Evolutionary conservation across 1,284 basidiomycete genomes (phyloP).

Genomic region (Cutaneotrichosporon arboriforme): DNA sequence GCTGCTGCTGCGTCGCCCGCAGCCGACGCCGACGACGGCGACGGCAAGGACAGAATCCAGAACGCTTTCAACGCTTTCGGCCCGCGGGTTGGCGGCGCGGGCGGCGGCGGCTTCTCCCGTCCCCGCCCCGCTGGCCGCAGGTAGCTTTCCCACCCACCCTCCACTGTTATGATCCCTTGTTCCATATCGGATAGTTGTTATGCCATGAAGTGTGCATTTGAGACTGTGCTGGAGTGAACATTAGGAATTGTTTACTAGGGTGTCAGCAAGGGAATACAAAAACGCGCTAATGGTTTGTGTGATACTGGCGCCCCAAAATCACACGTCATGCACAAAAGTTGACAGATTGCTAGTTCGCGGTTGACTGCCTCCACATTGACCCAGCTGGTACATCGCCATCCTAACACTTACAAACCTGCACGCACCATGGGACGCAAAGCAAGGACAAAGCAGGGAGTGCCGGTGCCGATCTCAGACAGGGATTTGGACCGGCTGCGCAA

Average conservation of each 20-base stretch:
- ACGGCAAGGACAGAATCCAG: constrained; percentile 37
- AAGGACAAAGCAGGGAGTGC: constrained; percentile 81
- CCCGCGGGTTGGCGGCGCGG: constrained; percentile 35
- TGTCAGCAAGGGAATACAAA: neutral
- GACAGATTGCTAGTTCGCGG: neutral
- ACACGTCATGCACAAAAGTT: constrained; percentile 3
- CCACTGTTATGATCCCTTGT: neutral
- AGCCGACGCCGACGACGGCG: constrained; percentile 31
- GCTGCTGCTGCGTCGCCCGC: neutral
- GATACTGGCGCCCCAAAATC: neutral
- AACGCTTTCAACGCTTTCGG: constrained; percentile 47
- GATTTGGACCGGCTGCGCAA: constrained; percentile 20
- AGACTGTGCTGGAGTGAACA: too few species aligned
- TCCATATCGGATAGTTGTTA: neutral
- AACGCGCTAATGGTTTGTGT: too few species aligned
- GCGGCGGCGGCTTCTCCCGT: constrained; percentile 38
- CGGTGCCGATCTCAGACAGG: constrained; percentile 55
- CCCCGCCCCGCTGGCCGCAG: constrained; percentile 42
- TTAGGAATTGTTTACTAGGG: too few species aligned
- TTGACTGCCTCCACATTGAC: neutral
- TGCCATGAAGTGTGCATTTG: neutral
- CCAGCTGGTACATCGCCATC: neutral
- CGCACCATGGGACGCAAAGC: constrained; percentile 70
- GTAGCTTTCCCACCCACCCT: constrained; percentile 5
- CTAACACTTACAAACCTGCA: neutral